A percentile compares a stretch with the other conserved stretches of the same genome.
phyloP scores from a whole-genome alignment of 352 stramenopile species.

The Saprolegnia diclina region DNA sequence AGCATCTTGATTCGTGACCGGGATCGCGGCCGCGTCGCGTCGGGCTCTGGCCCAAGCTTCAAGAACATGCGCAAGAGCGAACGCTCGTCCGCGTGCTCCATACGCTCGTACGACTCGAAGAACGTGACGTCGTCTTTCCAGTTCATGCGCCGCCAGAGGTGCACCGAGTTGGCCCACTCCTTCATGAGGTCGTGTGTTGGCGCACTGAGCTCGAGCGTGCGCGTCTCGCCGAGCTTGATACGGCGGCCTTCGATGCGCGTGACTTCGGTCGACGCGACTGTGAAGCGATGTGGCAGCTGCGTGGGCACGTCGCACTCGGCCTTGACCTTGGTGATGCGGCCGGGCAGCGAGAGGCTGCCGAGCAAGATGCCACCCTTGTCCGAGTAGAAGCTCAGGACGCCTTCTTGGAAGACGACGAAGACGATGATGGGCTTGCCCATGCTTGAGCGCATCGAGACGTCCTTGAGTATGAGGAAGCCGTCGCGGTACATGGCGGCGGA shows the following conservation, averaged over 20 bases:
- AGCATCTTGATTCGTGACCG: constrained; percentile 2
- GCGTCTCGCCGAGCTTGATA: constrained; percentile 68
- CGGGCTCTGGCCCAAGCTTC: constrained; percentile 27
- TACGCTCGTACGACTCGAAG: constrained; percentile 50
- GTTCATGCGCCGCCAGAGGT: constrained; percentile 81
- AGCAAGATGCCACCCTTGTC: constrained; percentile 66
- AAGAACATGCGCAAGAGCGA: constrained; percentile 50
- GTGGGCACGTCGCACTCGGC: constrained; percentile 55
- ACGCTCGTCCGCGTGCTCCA: constrained; percentile 55
- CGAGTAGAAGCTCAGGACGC: constrained; percentile 62
- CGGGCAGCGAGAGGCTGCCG: constrained; percentile 54
- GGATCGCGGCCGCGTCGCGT: background rate
- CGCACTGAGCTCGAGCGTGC: constrained; percentile 60
- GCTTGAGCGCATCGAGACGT: constrained; percentile 8
- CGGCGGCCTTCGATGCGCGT: constrained; percentile 66
- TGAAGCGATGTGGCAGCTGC: constrained; percentile 74
- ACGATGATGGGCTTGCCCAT: constrained; percentile 29
- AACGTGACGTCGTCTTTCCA: constrained; percentile 86
- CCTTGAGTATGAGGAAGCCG: constrained; percentile 54
- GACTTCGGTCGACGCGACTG: constrained; percentile 55
- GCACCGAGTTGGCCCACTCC: constrained; percentile 77
- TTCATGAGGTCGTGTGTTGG: constrained; percentile 75
- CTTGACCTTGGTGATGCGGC: constrained; percentile 68
- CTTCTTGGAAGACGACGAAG: constrained; percentile 75
- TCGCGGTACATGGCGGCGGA: constrained; percentile 64